Conservation (phyloP, 495 filamentous ascomycete genomes). For the Aspergillus indologenus region DNA sequence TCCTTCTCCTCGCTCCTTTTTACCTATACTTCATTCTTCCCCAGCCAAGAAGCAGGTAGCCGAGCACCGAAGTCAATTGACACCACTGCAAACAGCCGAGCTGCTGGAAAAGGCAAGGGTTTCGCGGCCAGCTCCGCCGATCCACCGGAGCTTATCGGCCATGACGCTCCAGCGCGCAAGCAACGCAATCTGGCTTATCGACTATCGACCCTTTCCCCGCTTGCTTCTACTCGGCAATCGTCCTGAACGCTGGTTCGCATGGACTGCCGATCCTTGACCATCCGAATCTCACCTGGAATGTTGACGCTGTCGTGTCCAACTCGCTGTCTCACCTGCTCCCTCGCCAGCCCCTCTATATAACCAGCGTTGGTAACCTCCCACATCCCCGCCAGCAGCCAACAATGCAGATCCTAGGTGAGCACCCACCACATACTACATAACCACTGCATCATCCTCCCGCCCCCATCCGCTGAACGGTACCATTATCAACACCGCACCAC, state of each 20-base stretch:
- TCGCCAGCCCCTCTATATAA: not conserved
- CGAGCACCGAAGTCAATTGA: not conserved
- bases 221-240: not conserved
- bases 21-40: not conserved
- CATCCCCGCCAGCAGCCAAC: not conserved
- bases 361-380: not conserved
- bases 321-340: not conserved
- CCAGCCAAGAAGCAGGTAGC: not conserved
- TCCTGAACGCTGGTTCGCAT: not conserved
- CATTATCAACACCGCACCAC: too few species aligned
- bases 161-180: not conserved
- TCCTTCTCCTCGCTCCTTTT: too few species aligned
- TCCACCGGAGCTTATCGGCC: conserved; percentile 1
- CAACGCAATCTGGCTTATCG: too few species aligned
- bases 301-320: not conserved
- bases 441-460: not conserved
- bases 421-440: not conserved
- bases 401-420: not conserved
- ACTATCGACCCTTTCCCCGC: not conserved
- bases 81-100: not conserved
- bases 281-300: not conserved
- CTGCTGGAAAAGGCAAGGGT: not conserved
- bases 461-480: too few species aligned
- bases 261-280: not conserved
- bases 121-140: not conserved